Evolutionary conservation across 2,329 filamentous ascomycete genomes (phyloP).

Genomic region (Chrysosporium keratinophilum): DNA sequence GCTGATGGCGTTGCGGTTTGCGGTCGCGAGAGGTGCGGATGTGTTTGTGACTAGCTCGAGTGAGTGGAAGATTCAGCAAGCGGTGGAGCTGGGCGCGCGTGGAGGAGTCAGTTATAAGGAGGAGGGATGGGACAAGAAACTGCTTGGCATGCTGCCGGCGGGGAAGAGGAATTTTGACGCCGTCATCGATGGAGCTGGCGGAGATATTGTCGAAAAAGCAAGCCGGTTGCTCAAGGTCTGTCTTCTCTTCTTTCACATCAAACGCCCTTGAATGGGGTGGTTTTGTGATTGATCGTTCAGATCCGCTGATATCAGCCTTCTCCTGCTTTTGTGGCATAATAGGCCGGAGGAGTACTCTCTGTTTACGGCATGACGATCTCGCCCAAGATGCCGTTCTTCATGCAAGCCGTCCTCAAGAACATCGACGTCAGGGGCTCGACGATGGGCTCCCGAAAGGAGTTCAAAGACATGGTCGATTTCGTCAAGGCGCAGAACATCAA

Average conservation of each 20-base stretch:
- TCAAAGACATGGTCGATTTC: slow-evolving; percentile 80
- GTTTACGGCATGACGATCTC: slow-evolving; percentile 84
- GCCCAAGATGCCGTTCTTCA: slow-evolving; percentile 77
- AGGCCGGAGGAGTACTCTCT: slow-evolving; percentile 69
- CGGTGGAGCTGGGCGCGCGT: slow-evolving; percentile 58
- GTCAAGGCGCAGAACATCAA: slow-evolving; percentile 61
- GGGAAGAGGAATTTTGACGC: slow-evolving; percentile 61
- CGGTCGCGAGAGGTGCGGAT: slow-evolving; percentile 59
- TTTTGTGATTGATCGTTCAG: not conserved
- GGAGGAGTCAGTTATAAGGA: slow-evolving; percentile 78
- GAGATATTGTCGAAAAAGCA: slow-evolving; percentile 64
- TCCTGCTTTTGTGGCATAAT: slow-evolving; percentile 1
- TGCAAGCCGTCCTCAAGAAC: slow-evolving; percentile 76
- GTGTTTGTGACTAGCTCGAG: slow-evolving; percentile 75
- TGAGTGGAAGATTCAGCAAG: slow-evolving; percentile 63
- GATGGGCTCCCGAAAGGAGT: slow-evolving; percentile 86
- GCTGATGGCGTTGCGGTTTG: slow-evolving; percentile 70
- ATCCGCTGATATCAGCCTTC: not conserved
- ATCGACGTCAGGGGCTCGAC: slow-evolving; percentile 77
- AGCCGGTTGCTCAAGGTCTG: slow-evolving; percentile 57
- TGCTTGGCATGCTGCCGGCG: slow-evolving; percentile 51
- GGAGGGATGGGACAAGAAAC: slow-evolving; percentile 68
- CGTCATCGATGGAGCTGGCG: slow-evolving; percentile 83
- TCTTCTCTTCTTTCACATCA: not conserved
- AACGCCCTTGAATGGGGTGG: not conserved